phyloP scores from a whole-genome alignment of 2,329 filamentous ascomycete genomes.

The Neophaeococcomyces aloes region DNA sequence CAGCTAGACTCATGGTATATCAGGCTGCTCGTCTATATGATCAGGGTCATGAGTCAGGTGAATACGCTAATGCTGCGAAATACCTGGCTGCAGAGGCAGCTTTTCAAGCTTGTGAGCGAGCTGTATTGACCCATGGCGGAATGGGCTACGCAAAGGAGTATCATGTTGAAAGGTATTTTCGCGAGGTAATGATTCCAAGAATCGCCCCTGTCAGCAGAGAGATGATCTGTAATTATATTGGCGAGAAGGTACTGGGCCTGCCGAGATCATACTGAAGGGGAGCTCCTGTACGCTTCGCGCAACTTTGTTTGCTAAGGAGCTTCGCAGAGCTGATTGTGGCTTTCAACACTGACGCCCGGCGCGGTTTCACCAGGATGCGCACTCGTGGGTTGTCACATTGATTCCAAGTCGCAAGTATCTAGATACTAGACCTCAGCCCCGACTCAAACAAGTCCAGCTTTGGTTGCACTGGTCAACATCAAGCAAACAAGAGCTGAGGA shows the following conservation, averaged over 20 bases:
- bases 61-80: conserved; percentile 48
- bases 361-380: background rate
- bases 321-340: too few species aligned
- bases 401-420: background rate
- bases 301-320: too few species aligned
- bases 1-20: conserved; percentile 51
- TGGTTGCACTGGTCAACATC: conserved; percentile 1
- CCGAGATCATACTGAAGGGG: conserved; percentile 34
- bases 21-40: conserved; percentile 51
- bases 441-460: background rate
- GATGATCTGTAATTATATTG: conserved; percentile 37
- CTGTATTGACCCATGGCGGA: conserved; percentile 48
- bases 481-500: background rate
- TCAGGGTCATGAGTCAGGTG: conserved; percentile 40
- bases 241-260: conserved; percentile 34
- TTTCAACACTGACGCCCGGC: background rate
- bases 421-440: background rate
- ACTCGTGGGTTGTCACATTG: background rate
- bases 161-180: conserved; percentile 50
- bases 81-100: conserved; percentile 52
- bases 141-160: conserved; percentile 57
- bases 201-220: conserved; percentile 50
- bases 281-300: too few species aligned
- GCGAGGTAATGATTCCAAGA: conserved; percentile 49
- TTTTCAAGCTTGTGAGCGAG: conserved; percentile 49